Percentiles rank a stretch among this genome's conserved stretches.
phyloP scores from a whole-genome alignment of 805 yeast genomes.

The Brettanomyces anomalus region DNA sequence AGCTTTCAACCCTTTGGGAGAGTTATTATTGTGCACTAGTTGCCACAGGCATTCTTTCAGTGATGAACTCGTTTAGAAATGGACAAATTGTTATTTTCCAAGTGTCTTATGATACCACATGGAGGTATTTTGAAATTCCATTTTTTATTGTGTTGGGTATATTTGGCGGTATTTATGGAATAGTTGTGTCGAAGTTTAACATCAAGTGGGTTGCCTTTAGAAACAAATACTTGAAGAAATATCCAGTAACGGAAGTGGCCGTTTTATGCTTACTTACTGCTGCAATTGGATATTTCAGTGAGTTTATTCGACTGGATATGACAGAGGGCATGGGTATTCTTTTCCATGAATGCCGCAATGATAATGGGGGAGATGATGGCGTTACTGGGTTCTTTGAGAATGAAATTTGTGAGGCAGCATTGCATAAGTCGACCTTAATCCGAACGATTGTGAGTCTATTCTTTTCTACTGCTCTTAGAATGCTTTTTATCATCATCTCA shows the following conservation, averaged over 20 bases:
- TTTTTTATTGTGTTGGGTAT: constrained; percentile 70
- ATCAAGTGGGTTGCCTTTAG: constrained; percentile 70
- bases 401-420: constrained; percentile 28
- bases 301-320: constrained; percentile 80
- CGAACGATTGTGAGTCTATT: constrained; percentile 40
- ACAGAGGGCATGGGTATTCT: constrained; percentile 88
- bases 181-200: constrained; percentile 65
- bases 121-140: constrained; percentile 84
- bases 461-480: constrained; percentile 65
- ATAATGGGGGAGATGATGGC: constrained; percentile 5
- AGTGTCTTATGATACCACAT: constrained; percentile 76
- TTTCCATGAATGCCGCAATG: constrained; percentile 66
- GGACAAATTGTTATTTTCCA: constrained; percentile 92
- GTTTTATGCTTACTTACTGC: constrained; percentile 63
- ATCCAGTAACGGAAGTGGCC: constrained; percentile 65
- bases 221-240: constrained; percentile 49
- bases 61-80: constrained; percentile 84
- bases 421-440: constrained; percentile 17
- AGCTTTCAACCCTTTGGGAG: constrained; percentile 77
- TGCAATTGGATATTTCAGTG: constrained; percentile 71
- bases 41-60: constrained; percentile 74
- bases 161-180: constrained; percentile 90
- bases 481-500: constrained; percentile 66
- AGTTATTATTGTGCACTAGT: constrained; percentile 84
- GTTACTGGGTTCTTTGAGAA: constrained; percentile 23